Evolutionary conservation across 495 filamentous ascomycete genomes (phyloP).

Genomic region (Penicillium goetzii): DNA sequence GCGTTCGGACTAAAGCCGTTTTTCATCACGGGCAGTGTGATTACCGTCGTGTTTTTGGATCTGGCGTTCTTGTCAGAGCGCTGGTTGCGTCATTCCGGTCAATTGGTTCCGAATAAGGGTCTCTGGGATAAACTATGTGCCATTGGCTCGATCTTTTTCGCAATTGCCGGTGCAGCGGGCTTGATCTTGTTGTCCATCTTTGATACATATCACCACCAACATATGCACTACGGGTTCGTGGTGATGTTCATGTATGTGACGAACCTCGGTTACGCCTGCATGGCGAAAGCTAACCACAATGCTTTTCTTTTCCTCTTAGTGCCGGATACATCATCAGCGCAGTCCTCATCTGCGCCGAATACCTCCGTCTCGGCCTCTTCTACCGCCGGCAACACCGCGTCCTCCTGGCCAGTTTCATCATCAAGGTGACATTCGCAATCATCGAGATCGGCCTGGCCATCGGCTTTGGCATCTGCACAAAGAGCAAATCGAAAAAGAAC

Average conservation of each 20-base stretch:
- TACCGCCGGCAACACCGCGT: slow-evolving; percentile 70
- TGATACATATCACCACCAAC: slow-evolving; percentile 69
- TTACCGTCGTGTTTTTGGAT: slow-evolving; percentile 86
- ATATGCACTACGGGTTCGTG: slow-evolving; percentile 76
- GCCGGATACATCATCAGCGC: slow-evolving; percentile 72
- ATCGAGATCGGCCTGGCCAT: slow-evolving; percentile 77
- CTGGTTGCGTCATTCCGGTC: slow-evolving; percentile 76
- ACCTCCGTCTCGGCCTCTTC: slow-evolving; percentile 77
- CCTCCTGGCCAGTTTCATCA: slow-evolving; percentile 74
- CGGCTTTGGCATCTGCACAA: slow-evolving; percentile 53
- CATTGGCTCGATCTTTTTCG: slow-evolving; percentile 69
- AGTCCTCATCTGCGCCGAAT: slow-evolving; percentile 85
- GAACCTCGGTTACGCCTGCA: neutral
- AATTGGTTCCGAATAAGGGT: slow-evolving; percentile 71
- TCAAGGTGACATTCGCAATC: slow-evolving; percentile 81
- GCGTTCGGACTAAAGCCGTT: slow-evolving; percentile 76
- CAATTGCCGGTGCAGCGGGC: slow-evolving; percentile 74
- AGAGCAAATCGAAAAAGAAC: slow-evolving; percentile 50
- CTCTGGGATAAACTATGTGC: slow-evolving; percentile 70
- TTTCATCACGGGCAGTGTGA: slow-evolving; percentile 77
- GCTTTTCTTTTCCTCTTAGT: no score
- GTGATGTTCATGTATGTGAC: slow-evolving; percentile 74
- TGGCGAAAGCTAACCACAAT: slow-evolving; percentile 3
- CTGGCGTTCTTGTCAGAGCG: slow-evolving; percentile 79
- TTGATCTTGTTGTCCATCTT: slow-evolving; percentile 84